Base-by-base conservation (phyloP, 176 grass and related monocot genomes). In the Aegilops bicornis region DNA sequence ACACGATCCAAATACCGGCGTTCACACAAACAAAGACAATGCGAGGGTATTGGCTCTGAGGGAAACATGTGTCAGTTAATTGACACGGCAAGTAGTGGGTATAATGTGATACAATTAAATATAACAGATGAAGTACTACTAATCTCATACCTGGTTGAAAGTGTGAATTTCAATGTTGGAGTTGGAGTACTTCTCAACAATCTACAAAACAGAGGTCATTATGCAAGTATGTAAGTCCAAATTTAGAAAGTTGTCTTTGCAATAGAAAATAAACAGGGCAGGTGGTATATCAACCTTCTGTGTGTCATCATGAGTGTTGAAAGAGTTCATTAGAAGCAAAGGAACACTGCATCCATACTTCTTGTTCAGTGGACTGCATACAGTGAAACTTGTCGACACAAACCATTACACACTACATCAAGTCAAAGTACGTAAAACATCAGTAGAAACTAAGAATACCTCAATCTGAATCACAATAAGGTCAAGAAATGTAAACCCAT, bases 381-480 rank as follows among this genome's bases (percentile, higher is more conserved):
- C 20, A 90, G 35, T 36, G 35, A 36, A 36, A 36, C 78, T 83
- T 79, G 62, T 84, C 68, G 31, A 89, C 58, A 87, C 62, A 79
- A 24, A 22, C 15, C 23, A 47, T 30, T 60, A 35, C 14, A 33
- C 40, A 33, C 63, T 61, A 33, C 63, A 84, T 73, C 76, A 67
- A 81, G 43, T 60, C 2, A 61, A 52, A 31, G 23, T 58, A 27
- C 7, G 12, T 81, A 77, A 86, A 19, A 22, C 33, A 24, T 75
- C 17, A 65, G 31, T 14, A 77, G 7, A 89, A 74, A 27, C 71
- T 25, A 87, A 56, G 20, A 48, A 75, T 82, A 98, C 97, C 97
- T 98, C 97, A 73, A 98, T 96, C 84, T 98, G 97, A 84, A 98
- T 94, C 88, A 98, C 97, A 85, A 98, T 98, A 70, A 98, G 83